Percentiles rank a stretch among this genome's conserved stretches.
phyloP scores from a whole-genome alignment of 495 filamentous ascomycete species.

The Aspergillus avenaceus region DNA sequence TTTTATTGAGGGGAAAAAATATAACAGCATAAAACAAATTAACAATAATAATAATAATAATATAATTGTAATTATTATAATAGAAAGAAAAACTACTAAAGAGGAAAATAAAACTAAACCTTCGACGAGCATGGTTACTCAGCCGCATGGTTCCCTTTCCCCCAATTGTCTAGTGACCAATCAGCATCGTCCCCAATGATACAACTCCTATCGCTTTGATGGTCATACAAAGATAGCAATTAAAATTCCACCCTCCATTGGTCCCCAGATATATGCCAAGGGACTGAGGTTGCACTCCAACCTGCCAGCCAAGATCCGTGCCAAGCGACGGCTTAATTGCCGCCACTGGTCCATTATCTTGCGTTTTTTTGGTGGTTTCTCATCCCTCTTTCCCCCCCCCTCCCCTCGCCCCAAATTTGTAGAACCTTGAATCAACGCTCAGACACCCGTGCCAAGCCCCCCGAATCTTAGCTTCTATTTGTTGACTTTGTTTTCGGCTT shows the following conservation, averaged over 20 bases:
- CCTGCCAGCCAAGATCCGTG: conserved; percentile 13
- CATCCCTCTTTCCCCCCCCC: no score
- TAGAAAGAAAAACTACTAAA: no score
- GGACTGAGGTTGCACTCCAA: conserved; percentile 15
- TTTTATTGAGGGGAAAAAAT: no score
- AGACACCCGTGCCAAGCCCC: background rate
- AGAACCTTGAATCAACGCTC: background rate
- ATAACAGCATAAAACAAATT: no score
- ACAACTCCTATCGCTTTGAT: background rate
- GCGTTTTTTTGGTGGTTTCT: background rate
- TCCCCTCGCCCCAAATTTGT: background rate
- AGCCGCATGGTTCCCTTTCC: background rate
- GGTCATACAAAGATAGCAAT: background rate
- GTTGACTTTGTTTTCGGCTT: background rate
- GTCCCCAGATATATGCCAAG: background rate
- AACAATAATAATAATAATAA: no score
- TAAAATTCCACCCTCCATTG: background rate
- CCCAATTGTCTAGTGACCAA: no score
- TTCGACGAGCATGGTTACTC: background rate
- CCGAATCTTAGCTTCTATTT: background rate
- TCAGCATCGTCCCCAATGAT: background rate
- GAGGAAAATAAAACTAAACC: background rate
- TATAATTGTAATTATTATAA: no score
- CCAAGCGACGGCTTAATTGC: background rate
- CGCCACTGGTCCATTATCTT: background rate